These are phyloP conservation scores for Hysterangium stoloniferum DNA, from an alignment of 768 basidiomycete species.

Conservation along the genomic window DNA sequence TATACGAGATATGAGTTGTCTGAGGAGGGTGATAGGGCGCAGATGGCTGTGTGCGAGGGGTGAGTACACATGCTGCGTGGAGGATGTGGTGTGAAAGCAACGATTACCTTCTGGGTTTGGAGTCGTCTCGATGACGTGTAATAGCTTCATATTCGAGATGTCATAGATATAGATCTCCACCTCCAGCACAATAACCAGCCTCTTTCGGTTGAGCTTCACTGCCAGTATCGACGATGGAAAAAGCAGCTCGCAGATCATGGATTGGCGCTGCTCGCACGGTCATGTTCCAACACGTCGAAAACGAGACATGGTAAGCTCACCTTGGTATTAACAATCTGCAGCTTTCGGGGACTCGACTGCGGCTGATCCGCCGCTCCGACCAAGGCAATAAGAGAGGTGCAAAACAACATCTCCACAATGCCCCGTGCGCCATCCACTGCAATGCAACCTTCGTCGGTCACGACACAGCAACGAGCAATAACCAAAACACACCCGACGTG, in stretches of 20 bases:
- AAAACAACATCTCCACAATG: conserved; percentile 99
- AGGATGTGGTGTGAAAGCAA: conserved; percentile 1
- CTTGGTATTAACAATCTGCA: conserved; percentile 99
- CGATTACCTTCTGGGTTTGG: conserved; percentile 85
- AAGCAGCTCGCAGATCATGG: conserved; percentile 96
- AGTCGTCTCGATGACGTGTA: conserved; percentile 96
- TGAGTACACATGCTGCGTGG: background rate
- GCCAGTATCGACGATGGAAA: conserved; percentile 95
- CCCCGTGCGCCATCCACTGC: conserved; percentile 89
- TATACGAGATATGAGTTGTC: conserved; percentile 95
- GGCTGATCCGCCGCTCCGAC: conserved; percentile 95
- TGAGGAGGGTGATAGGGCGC: conserved; percentile 88
- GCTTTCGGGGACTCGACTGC: conserved; percentile 79
- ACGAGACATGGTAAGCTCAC: conserved; percentile 32
- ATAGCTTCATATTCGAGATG: conserved; percentile 94
- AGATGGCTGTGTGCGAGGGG: conserved; percentile 58
- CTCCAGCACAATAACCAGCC: conserved; percentile 92
- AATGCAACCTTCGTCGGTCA: background rate
- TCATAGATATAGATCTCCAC: conserved; percentile 99
- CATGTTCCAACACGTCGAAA: background rate
- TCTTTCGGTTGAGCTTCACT: conserved; percentile 97
- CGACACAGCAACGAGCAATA: background rate
- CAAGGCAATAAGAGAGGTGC: conserved; percentile 93
- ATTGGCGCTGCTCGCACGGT: conserved; percentile 62
- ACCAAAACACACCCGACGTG: conserved; percentile 68